Evolutionary conservation across 2,329 filamentous ascomycete genomes (phyloP).

Genomic region (Curvularia hawaiiensis): DNA sequence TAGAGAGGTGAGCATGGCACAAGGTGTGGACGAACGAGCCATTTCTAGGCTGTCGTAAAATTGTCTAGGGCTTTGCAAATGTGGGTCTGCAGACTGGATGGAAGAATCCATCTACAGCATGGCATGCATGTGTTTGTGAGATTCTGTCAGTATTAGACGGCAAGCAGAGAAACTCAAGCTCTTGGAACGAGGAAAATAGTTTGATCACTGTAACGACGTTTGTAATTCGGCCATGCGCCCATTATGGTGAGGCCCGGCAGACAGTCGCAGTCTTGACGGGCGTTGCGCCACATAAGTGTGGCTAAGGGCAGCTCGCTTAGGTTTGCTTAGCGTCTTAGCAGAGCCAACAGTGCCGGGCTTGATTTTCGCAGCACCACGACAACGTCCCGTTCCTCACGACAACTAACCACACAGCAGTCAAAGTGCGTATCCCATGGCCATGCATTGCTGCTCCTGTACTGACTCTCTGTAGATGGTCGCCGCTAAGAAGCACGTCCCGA

Average conservation of each 20-base stretch:
- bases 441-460: constrained; percentile 24
- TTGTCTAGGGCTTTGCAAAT: neutral
- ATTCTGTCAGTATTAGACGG: neutral
- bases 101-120: constrained; percentile 1
- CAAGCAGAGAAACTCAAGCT: neutral
- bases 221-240: neutral
- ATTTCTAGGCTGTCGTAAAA: neutral
- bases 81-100: constrained; percentile 2
- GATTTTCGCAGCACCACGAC: constrained; percentile 18
- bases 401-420: constrained; percentile 46
- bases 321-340: constrained; percentile 28
- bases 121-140: neutral
- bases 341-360: constrained; percentile 24
- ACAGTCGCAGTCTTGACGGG: constrained; percentile 3
- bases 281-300: constrained; percentile 18
- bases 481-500: constrained; percentile 98
- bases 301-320: constrained; percentile 30
- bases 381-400: constrained; percentile 25
- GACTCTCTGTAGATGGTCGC: constrained; percentile 78
- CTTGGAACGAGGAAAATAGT: rapidly evolving
- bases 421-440: constrained; percentile 36
- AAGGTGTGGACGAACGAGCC: neutral
- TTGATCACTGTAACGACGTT: no score
- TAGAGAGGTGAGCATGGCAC: neutral
- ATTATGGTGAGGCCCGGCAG: neutral